Percentiles rank a stretch among this genome's conserved stretches.
These are phyloP conservation scores for Beverwykella pulmonaria DNA, from an alignment of 495 filamentous ascomycete species.

Conservation along the genomic window DNA sequence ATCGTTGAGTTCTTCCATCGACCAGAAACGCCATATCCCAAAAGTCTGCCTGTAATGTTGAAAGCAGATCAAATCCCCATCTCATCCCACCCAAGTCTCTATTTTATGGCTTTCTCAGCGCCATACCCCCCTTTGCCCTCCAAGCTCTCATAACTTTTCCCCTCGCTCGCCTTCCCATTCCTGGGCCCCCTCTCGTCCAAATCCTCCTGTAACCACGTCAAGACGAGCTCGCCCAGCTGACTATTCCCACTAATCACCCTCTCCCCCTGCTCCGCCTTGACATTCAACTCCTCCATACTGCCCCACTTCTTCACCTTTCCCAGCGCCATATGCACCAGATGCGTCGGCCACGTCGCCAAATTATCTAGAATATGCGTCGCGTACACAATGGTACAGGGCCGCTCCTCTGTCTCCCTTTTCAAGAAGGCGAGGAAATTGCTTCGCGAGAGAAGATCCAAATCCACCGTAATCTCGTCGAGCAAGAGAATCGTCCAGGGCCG, in stretches of 20 bases:
- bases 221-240: slow-evolving; percentile 77
- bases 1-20: slow-evolving; percentile 20
- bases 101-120: slow-evolving; percentile 58
- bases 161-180: slow-evolving; percentile 55
- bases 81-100: not conserved
- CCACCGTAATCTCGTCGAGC: slow-evolving; percentile 96
- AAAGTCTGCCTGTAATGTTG: not conserved
- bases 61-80: slow-evolving; percentile 7
- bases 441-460: slow-evolving; percentile 83
- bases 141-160: slow-evolving; percentile 65
- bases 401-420: slow-evolving; percentile 77
- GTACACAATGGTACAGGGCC: slow-evolving; percentile 91
- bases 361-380: slow-evolving; percentile 97
- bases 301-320: slow-evolving; percentile 87
- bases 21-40: slow-evolving; percentile 14
- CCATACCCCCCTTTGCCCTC: slow-evolving; percentile 83
- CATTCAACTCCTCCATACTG: slow-evolving; percentile 57
- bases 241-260: slow-evolving; percentile 60
- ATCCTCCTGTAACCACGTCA: slow-evolving; percentile 85
- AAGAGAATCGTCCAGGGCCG: slow-evolving; percentile 90
- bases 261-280: slow-evolving; percentile 47
- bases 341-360: slow-evolving; percentile 86
- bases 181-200: slow-evolving; percentile 78
- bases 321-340: slow-evolving; percentile 91
- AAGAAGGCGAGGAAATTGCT: slow-evolving; percentile 85